phyloP scores from a whole-genome alignment of 352 stramenopile species.

The Hyaloperonospora brassicae region DNA sequence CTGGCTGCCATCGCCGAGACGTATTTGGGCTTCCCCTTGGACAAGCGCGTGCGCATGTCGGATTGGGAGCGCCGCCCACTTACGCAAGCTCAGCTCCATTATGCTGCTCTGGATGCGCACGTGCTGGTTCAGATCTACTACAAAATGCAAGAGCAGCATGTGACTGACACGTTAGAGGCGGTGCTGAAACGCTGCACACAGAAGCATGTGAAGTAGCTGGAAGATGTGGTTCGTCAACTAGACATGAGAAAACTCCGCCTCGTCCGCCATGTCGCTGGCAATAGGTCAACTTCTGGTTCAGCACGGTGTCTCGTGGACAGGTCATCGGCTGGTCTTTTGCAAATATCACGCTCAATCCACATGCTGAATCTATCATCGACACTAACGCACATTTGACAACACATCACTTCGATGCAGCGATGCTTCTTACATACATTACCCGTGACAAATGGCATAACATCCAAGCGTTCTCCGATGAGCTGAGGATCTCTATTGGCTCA shows the following conservation, averaged over 20 bases:
- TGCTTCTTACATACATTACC: too few species aligned
- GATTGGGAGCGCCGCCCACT: slow-evolving; percentile 69
- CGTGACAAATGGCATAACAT: too few species aligned
- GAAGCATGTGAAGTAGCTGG: slow-evolving; percentile 30
- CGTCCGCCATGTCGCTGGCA: background rate
- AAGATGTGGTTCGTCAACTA: too few species aligned
- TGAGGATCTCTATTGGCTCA: slow-evolving; percentile 41
- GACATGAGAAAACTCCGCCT: too few species aligned
- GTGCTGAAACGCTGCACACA: slow-evolving; percentile 34
- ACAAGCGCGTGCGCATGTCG: slow-evolving; percentile 68
- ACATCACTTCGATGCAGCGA: too few species aligned
- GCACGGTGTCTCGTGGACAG: too few species aligned
- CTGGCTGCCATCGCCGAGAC: slow-evolving; percentile 41
- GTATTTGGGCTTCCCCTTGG: slow-evolving; percentile 58
- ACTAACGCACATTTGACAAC: too few species aligned
- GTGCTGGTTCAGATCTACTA: slow-evolving; percentile 57
- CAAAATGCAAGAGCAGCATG: slow-evolving; percentile 39
- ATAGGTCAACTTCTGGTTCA: too few species aligned
- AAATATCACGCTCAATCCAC: too few species aligned
- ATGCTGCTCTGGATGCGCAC: slow-evolving; percentile 62
- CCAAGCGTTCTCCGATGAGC: too few species aligned
- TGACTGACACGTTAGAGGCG: slow-evolving; percentile 21
- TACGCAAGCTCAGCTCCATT: slow-evolving; percentile 53
- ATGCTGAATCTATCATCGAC: too few species aligned
- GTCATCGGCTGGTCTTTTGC: too few species aligned